A percentile compares a stretch with the other conserved stretches of the same genome.
These are phyloP conservation scores for Ustilago bromivora DNA, from an alignment of 1,284 basidiomycete genomes.

Conservation along the genomic window DNA sequence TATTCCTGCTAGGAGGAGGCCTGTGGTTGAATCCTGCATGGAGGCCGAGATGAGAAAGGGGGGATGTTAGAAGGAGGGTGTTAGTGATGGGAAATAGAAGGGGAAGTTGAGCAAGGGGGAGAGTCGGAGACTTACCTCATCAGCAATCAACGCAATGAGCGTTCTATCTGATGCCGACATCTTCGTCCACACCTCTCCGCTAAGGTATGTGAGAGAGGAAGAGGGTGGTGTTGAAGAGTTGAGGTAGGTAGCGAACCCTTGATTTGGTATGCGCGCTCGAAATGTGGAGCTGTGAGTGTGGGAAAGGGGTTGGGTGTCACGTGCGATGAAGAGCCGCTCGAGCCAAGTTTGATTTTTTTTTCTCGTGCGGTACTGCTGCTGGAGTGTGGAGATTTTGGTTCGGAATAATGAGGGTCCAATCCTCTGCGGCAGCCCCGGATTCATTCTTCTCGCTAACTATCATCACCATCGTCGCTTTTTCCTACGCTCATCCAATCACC, in stretches of 20 bases:
- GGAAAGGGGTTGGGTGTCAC: slow-evolving; percentile 3
- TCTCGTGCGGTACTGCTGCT: slow-evolving; percentile 23
- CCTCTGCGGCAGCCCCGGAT: not conserved
- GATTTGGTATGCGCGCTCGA: slow-evolving; percentile 1
- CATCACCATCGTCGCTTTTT: not conserved
- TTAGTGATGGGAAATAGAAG: not conserved
- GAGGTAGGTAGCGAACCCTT: not conserved
- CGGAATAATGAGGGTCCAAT: not conserved
- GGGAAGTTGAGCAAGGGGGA: not conserved
- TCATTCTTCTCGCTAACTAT: not conserved
- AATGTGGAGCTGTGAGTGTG: slow-evolving; percentile 17
- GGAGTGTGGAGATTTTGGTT: slow-evolving; percentile 5
- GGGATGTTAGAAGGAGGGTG: not conserved
- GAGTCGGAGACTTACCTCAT: slow-evolving; percentile 48
- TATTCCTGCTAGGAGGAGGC: slow-evolving; percentile 67
- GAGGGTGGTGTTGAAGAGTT: not conserved
- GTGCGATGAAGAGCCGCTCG: slow-evolving; percentile 13
- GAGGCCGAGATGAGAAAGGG: not conserved
- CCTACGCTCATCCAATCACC: not conserved
- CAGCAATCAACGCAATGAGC: slow-evolving; percentile 61
- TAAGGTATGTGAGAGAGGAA: not conserved
- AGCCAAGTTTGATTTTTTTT: slow-evolving; percentile 15
- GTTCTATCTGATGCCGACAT: slow-evolving; percentile 59
- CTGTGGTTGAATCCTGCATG: slow-evolving; percentile 65
- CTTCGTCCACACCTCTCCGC: not conserved